Conservation (phyloP, 176 grass and related monocot species). For the bread wheat (Triticum aestivum) region IWGSC_CS_RefSeq_v2.1 NC_057800.1:8217817-8218316, state of each 20-base stretch:
- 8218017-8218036: neutral
- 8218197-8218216: no score
- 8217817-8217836: neutral
- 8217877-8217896: neutral
- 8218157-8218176: neutral
- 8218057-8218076: neutral
- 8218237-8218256: neutral
- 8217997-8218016: neutral
- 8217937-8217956: neutral
- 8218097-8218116: neutral
- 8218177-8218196: neutral
- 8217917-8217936: no score
- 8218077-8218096: neutral
- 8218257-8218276: neutral
- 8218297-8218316: neutral
- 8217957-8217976: neutral
- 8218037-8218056: neutral
- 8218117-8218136: neutral
- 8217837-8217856: no score
- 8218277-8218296: neutral
- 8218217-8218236: neutral
- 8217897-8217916: no score
- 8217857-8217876: no score
- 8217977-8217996: neutral
- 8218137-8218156: neutral